phyloP scores from a whole-genome alignment of 2,329 filamentous ascomycete species.

The Biscogniauxia mediterranea region DNA sequence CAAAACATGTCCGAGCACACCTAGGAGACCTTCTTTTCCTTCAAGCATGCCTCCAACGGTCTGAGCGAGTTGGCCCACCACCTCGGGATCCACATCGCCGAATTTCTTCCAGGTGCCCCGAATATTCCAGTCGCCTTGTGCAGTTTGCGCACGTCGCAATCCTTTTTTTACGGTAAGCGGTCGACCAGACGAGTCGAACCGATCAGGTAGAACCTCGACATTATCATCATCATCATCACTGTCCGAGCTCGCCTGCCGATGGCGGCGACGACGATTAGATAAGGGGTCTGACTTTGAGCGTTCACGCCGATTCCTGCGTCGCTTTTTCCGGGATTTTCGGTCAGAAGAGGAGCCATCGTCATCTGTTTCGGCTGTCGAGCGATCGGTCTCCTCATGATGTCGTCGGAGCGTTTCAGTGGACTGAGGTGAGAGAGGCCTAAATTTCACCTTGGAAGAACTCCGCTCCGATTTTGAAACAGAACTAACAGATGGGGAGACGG shows the following conservation, averaged over 20 bases:
- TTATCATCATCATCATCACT: slow-evolving; percentile 21
- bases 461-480: slow-evolving; percentile 9
- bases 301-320: slow-evolving; percentile 12
- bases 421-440: slow-evolving; percentile 31
- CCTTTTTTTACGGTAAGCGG: slow-evolving; percentile 16
- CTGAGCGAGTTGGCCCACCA: slow-evolving; percentile 5
- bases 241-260: slow-evolving; percentile 6
- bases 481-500: slow-evolving; percentile 6
- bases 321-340: slow-evolving; percentile 3
- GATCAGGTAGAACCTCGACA: slow-evolving; percentile 31
- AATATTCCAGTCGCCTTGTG: slow-evolving; percentile 9
- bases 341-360: slow-evolving; percentile 3
- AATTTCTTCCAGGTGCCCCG: slow-evolving; percentile 13
- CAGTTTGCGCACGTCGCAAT: slow-evolving; percentile 6
- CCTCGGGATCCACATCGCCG: slow-evolving; percentile 1
- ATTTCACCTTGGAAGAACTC: slow-evolving; percentile 25
- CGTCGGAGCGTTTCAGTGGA: slow-evolving; percentile 29
- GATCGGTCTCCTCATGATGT: slow-evolving; percentile 20
- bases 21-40: slow-evolving; percentile 12
- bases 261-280: slow-evolving; percentile 17
- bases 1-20: slow-evolving; percentile 12
- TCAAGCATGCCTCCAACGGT: slow-evolving; percentile 12
- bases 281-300: slow-evolving; percentile 26
- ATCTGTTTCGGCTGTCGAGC: slow-evolving; percentile 6
- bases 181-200: slow-evolving; percentile 30